Conservation (phyloP, 495 filamentous ascomycete species). For the Aspergillus avenaceus region DNA sequence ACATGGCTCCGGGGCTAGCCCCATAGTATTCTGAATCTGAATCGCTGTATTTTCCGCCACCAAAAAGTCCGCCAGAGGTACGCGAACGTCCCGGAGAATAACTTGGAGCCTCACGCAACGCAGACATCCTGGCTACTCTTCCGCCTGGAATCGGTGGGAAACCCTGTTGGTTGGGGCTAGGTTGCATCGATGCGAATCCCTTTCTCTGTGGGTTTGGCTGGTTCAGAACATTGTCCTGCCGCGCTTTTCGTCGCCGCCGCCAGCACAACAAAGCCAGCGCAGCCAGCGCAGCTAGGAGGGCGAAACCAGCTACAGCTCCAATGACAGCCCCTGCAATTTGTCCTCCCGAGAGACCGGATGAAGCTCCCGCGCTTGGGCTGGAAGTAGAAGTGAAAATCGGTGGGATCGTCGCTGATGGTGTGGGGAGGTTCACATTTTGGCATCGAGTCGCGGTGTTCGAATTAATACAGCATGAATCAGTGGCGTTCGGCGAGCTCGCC, state of each 20-base stretch:
- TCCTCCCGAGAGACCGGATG: constrained; percentile 62
- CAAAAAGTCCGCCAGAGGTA: constrained; percentile 35
- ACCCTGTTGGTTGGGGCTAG: constrained; percentile 46
- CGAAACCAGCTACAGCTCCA: constrained; percentile 68
- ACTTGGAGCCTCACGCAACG: constrained; percentile 68
- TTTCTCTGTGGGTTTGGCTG: constrained; percentile 77
- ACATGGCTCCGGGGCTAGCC: constrained; percentile 73
- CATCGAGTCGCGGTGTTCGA: constrained; percentile 71
- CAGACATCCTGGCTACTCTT: constrained; percentile 93
- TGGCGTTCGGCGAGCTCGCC: constrained; percentile 78
- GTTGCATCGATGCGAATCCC: constrained; percentile 48
- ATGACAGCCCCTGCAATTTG: constrained; percentile 87
- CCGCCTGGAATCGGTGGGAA: constrained; percentile 80
- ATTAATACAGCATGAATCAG: constrained; percentile 90
- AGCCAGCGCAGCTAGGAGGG: constrained; percentile 60
- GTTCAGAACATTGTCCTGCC: constrained; percentile 69
- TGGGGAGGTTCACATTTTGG: constrained; percentile 67
- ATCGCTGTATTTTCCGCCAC: constrained; percentile 54
- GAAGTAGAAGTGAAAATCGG: constrained; percentile 59
- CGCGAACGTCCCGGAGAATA: constrained; percentile 54
- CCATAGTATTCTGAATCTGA: constrained; percentile 77
- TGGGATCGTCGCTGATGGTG: constrained; percentile 61
- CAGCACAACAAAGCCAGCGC: constrained; percentile 56
- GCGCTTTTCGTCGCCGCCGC: constrained; percentile 55
- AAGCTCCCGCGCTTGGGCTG: constrained; percentile 33